phyloP scores from a whole-genome alignment of 805 yeast genomes.

The Ogataea populi-albae region DNA sequence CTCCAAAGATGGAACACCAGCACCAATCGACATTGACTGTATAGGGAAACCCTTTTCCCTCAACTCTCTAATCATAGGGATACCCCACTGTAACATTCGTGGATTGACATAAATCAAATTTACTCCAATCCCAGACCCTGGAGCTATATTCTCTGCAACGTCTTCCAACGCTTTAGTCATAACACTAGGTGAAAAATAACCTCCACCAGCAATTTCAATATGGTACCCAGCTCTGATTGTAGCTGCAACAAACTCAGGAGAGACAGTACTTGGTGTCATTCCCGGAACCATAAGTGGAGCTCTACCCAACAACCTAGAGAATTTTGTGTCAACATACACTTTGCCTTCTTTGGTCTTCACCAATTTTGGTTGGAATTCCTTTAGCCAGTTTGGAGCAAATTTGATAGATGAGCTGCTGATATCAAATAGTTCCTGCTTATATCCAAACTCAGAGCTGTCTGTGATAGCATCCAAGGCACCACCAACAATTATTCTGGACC shows the following conservation, averaged over 20 bases:
- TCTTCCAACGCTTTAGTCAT: constrained; percentile 75
- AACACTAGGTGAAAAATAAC: constrained; percentile 73
- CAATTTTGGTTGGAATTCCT: constrained; percentile 82
- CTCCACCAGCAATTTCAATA: constrained; percentile 99
- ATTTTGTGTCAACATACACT: constrained; percentile 87
- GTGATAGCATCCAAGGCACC: constrained; percentile 76
- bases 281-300: constrained; percentile 98
- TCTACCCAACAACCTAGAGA: constrained; percentile 85
- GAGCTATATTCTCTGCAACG: constrained; percentile 64
- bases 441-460: constrained; percentile 83
- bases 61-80: constrained; percentile 86
- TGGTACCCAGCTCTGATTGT: constrained; percentile 95
- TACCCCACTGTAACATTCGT: constrained; percentile 97
- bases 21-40: constrained; percentile 95
- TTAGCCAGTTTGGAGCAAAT: constrained; percentile 88
- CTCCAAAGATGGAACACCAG: constrained; percentile 98
- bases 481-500: constrained; percentile 89
- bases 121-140: constrained; percentile 89
- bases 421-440: constrained; percentile 92
- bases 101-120: constrained; percentile 96
- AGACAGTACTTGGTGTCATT: constrained; percentile 98
- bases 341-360: constrained; percentile 71
- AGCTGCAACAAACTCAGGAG: constrained; percentile 91
- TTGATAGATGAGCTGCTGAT: constrained; percentile 60
- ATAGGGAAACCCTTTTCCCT: constrained; percentile 93